Percentiles rank a stretch among this genome's conserved stretches.
phyloP scores from a whole-genome alignment of 1,284 basidiomycete species.

The Austroboletus olivaceoglutinosus region DNA sequence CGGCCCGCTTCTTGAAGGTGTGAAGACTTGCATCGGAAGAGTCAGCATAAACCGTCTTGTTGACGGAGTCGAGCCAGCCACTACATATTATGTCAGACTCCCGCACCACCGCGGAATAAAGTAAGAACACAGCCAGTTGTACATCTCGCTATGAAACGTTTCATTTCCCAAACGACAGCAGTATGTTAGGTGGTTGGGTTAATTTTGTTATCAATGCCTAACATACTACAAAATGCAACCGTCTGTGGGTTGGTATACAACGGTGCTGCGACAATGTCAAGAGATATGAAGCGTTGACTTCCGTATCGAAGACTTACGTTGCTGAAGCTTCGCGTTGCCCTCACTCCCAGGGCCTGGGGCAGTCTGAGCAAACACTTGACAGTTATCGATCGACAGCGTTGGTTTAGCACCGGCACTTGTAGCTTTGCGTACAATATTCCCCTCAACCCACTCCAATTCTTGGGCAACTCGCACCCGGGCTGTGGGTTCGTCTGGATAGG shows the following conservation, averaged over 20 bases:
- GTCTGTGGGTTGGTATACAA: slow-evolving; percentile 86
- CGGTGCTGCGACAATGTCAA: slow-evolving; percentile 17
- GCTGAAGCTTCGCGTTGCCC: slow-evolving; percentile 37
- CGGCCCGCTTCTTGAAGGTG: too few relatives aligned
- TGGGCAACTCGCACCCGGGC: slow-evolving; percentile 58
- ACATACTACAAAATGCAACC: slow-evolving; percentile 76
- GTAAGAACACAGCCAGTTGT: too few relatives aligned
- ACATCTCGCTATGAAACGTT: not conserved
- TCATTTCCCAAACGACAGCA: not conserved
- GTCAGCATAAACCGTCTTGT: too few relatives aligned
- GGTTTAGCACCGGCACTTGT: slow-evolving; percentile 27
- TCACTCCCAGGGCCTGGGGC: slow-evolving; percentile 61
- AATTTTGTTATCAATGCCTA: slow-evolving; percentile 80
- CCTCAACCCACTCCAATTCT: slow-evolving; percentile 66
- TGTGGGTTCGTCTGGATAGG: slow-evolving; percentile 60
- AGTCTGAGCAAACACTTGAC: slow-evolving; percentile 74
- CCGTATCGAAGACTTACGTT: slow-evolving; percentile 44
- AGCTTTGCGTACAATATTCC: slow-evolving; percentile 44
- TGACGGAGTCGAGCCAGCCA: too few relatives aligned
- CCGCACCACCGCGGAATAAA: too few relatives aligned
- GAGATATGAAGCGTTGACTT: not conserved
- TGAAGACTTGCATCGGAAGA: too few relatives aligned
- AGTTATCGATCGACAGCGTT: slow-evolving; percentile 36
- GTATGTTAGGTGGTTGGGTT: slow-evolving; percentile 40
- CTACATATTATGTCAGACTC: too few relatives aligned